phyloP scores from a whole-genome alignment of 495 filamentous ascomycete genomes.

The Aspergillus biplanus region DNA sequence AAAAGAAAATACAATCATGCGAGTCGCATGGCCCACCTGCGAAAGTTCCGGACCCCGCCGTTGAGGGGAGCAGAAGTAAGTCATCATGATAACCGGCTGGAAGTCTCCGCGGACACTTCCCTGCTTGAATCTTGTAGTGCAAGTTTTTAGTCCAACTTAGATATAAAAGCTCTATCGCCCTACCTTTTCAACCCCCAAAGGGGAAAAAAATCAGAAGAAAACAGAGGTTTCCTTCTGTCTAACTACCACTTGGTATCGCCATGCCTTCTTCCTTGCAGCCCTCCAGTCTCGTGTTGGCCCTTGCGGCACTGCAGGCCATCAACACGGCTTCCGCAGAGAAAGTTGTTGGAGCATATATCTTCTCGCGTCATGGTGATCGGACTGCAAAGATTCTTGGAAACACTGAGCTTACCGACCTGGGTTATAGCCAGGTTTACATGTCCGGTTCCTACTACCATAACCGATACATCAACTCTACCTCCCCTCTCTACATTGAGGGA shows the following conservation, averaged over 20 bases:
- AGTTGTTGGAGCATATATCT: slow-evolving; percentile 65
- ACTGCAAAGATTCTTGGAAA: slow-evolving; percentile 58
- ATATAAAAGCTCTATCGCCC: neutral
- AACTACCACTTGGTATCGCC: slow-evolving; percentile 4
- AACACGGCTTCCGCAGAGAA: slow-evolving; percentile 57
- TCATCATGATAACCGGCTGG: neutral
- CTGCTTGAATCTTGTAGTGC: neutral
- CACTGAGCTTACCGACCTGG: slow-evolving; percentile 60
- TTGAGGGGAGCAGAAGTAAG: neutral
- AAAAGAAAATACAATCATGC: slow-evolving; percentile 1
- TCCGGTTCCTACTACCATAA: slow-evolving; percentile 64
- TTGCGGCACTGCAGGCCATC: slow-evolving; percentile 29
- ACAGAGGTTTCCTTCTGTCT: neutral
- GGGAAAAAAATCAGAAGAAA: neutral
- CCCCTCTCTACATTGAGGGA: slow-evolving; percentile 56
- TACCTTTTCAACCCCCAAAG: neutral
- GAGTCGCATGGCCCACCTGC: neutral
- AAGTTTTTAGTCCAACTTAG: neutral
- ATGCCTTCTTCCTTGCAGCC: slow-evolving; percentile 39
- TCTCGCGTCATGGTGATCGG: slow-evolving; percentile 67
- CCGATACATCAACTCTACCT: slow-evolving; percentile 59
- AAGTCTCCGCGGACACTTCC: neutral
- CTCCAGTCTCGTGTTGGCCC: slow-evolving; percentile 36
- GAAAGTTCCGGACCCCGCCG: neutral
- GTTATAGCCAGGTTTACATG: slow-evolving; percentile 63